These are phyloP conservation scores for Sophora flavescens DNA, from an alignment of 306 rosid species.

Conservation along the genomic window DNA sequence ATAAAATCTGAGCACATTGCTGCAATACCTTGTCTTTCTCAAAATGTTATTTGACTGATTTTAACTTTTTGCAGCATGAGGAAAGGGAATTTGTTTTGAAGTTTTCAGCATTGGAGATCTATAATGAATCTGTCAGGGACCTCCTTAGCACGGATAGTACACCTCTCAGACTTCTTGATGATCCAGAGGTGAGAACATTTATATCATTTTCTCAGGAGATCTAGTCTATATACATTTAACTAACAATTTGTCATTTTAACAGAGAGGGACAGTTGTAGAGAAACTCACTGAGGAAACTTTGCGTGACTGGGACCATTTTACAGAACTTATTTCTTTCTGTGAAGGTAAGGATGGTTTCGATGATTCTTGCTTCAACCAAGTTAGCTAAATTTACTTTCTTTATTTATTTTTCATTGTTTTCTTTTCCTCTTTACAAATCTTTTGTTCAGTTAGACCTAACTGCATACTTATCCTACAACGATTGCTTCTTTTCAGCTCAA, in stretches of 20 bases:
- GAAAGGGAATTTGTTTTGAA: conserved; percentile 84
- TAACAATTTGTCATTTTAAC: conserved; percentile 49
- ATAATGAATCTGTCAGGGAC: conserved; percentile 97
- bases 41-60: conserved; percentile 45
- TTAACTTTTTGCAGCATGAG: conserved; percentile 60
- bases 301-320: conserved; percentile 83
- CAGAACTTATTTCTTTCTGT: conserved; percentile 79
- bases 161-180: conserved; percentile 94
- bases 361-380: conserved; percentile 33
- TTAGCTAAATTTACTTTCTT: conserved; percentile 30
- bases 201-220: conserved; percentile 20
- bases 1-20: conserved; percentile 25
- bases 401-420: conserved; percentile 21
- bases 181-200: conserved; percentile 83
- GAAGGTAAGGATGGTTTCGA: conserved; percentile 66
- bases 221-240: conserved; percentile 16
- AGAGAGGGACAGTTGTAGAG: conserved; percentile 97
- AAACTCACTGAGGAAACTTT: conserved; percentile 82
- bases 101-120: conserved; percentile 92
- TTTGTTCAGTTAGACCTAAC: conserved; percentile 34
- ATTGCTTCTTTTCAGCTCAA: conserved; percentile 68
- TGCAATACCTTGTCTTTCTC: conserved; percentile 38
- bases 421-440: conserved; percentile 18
- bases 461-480: conserved; percentile 23
- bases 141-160: conserved; percentile 81